A percentile compares a stretch with the other conserved stretches of the same genome.
Evolutionary conservation across 192 early-diverging fungal genomes (phyloP).

Genomic region (Backusella mclennaniae): DNA sequence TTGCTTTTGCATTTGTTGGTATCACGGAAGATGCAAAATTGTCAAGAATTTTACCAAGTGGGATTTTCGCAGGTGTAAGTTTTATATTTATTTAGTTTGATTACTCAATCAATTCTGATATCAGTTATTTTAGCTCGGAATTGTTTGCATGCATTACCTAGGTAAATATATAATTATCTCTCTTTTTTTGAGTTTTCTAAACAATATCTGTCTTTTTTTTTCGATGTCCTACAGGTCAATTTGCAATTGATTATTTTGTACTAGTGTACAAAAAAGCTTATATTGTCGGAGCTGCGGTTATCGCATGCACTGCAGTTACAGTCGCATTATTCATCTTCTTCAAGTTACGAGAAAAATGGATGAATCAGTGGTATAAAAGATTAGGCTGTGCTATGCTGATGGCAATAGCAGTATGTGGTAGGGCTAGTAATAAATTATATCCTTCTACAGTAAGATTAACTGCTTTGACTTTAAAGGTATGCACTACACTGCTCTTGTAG

Average conservation of each 20-base stretch:
- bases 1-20: constrained; percentile 35
- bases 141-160: constrained; percentile 41
- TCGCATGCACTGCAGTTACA: constrained; percentile 40
- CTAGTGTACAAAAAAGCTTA: constrained; percentile 20
- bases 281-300: constrained; percentile 36
- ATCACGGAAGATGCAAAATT: constrained; percentile 33
- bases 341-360: constrained; percentile 44
- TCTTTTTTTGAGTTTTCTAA: not conserved
- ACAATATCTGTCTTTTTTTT: not conserved
- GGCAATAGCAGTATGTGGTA: constrained; percentile 43
- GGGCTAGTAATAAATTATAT: not conserved
- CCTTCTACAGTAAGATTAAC: not conserved
- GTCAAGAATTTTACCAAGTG: constrained; percentile 34
- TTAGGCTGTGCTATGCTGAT: constrained; percentile 45
- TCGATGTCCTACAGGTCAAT: constrained; percentile 30
- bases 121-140: constrained; percentile 20
- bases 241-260: constrained; percentile 35
- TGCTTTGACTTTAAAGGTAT: constrained; percentile 22
- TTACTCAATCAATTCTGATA: not conserved
- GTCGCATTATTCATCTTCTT: constrained; percentile 49
- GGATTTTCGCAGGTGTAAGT: constrained; percentile 35
- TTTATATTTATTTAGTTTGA: not conserved
- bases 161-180: constrained; percentile 11
- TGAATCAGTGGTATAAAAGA: constrained; percentile 44
- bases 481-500: constrained; percentile 39